phyloP scores from a whole-genome alignment of 768 basidiomycete species.

The Kwoniella bestiolae region DNA sequence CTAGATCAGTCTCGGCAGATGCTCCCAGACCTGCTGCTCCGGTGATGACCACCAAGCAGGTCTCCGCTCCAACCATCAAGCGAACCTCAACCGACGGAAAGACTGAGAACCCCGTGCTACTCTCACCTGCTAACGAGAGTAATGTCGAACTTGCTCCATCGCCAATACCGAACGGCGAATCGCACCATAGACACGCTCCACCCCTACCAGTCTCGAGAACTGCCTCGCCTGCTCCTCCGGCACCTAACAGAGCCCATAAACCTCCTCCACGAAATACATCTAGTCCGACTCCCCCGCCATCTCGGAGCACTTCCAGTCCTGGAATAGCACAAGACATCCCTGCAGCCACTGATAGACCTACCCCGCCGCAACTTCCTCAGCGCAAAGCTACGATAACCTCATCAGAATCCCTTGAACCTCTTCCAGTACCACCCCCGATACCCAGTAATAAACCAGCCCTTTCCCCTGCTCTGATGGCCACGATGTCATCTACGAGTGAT shows the following conservation, averaged over 20 bases:
- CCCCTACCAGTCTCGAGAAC: constrained; percentile 31
- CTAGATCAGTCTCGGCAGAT: constrained; percentile 16
- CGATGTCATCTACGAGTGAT: neutral
- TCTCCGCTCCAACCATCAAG: constrained; percentile 21
- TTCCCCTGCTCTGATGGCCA: neutral
- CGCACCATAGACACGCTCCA: constrained; percentile 14
- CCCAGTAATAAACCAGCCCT: constrained; percentile 26
- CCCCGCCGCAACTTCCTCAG: constrained; percentile 26
- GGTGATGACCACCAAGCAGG: constrained; percentile 15
- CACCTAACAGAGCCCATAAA: constrained; percentile 27
- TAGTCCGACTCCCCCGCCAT: constrained; percentile 15
- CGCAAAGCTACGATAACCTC: constrained; percentile 23
- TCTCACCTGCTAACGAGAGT: constrained; percentile 10
- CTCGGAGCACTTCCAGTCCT: constrained; percentile 5
- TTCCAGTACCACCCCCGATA: constrained; percentile 18
- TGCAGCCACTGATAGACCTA: neutral
- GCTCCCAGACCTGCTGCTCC: neutral
- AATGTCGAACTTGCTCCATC: neutral
- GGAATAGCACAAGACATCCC: neutral
- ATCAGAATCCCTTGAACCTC: constrained; percentile 3
- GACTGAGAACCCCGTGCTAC: constrained; percentile 2
- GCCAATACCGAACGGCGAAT: neutral
- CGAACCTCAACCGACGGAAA: constrained; percentile 28
- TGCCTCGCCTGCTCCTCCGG: constrained; percentile 28
- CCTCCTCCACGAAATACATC: constrained; percentile 19